A percentile compares a stretch with the other conserved stretches of the same genome.
Evolutionary conservation across 1,139 yeast genomes (phyloP).

Genomic region (Debaryomycetaceae sp.): DNA sequence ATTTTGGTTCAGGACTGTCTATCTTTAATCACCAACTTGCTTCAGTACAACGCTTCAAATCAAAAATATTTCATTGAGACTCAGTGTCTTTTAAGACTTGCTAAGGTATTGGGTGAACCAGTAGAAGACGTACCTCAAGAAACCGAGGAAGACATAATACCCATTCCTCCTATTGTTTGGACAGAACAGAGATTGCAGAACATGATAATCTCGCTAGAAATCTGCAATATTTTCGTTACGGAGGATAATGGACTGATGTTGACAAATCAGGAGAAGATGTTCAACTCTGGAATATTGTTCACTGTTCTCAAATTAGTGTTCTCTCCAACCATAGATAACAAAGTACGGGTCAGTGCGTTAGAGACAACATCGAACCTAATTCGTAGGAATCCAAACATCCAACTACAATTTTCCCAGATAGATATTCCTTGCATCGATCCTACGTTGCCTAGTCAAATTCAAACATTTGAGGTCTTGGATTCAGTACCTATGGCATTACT

Average conservation of each 20-base stretch:
- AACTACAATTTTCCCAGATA: constrained; percentile 66
- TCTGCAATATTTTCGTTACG: constrained; percentile 68
- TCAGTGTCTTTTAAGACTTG: constrained; percentile 66
- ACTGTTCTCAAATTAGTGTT: constrained; percentile 68
- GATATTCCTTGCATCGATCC: constrained; percentile 94
- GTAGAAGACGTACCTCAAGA: constrained; percentile 23
- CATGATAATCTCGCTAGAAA: constrained; percentile 63
- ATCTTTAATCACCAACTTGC: constrained; percentile 64
- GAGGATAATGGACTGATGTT: constrained; percentile 69
- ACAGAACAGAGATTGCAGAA: constrained; percentile 70
- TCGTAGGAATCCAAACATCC: constrained; percentile 58
- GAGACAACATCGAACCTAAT: constrained; percentile 76
- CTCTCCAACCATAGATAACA: constrained; percentile 56
- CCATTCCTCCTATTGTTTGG: constrained; percentile 52
- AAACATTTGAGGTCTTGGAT: constrained; percentile 29
- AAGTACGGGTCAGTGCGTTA: constrained; percentile 64
- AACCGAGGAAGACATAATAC: constrained; percentile 24
- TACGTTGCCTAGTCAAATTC: constrained; percentile 53
- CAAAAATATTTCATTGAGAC: constrained; percentile 88
- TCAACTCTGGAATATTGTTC: constrained; percentile 60
- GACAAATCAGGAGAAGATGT: constrained; percentile 61
- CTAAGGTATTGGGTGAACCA: constrained; percentile 61
- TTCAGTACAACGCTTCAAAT: constrained; percentile 83
- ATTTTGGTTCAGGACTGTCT: constrained; percentile 87
- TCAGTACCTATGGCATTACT: constrained; percentile 76